Evolutionary conservation across 345 rosid genomes (phyloP).

Genomic region (Salix exigua): DNA sequence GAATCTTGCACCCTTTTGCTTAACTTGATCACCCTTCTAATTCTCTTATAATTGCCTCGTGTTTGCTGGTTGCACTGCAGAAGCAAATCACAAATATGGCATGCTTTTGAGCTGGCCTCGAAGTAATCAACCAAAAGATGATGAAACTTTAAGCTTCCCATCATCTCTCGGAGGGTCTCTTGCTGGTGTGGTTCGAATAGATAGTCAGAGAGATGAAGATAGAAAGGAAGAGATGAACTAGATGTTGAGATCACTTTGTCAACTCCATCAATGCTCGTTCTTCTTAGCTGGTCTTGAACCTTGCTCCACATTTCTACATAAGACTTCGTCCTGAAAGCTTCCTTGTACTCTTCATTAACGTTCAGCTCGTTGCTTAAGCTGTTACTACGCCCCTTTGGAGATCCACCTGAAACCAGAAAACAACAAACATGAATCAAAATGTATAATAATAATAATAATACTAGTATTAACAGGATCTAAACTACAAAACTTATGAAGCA

Average conservation of each 20-base stretch:
- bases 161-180: constrained; percentile 41
- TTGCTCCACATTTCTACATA: constrained; percentile 64
- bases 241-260: constrained; percentile 31
- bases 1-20: constrained; percentile 30
- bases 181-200: constrained; percentile 52
- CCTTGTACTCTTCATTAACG: constrained; percentile 75
- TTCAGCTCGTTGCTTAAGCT: constrained; percentile 42
- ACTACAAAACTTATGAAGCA: not conserved
- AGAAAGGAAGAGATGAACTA: constrained; percentile 14
- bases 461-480: not conserved
- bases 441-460: too few species aligned
- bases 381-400: constrained; percentile 21
- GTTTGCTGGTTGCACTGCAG: constrained; percentile 55
- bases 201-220: constrained; percentile 47
- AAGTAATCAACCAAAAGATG: constrained; percentile 49
- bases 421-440: not conserved
- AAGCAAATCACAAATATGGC: constrained; percentile 55
- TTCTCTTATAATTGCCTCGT: constrained; percentile 42
- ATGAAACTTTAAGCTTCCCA: constrained; percentile 36
- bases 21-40: constrained; percentile 48
- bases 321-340: constrained; percentile 76
- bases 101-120: constrained; percentile 46
- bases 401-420: constrained; percentile 37
- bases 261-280: constrained; percentile 4
- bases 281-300: constrained; percentile 44